Base-by-base conservation (phyloP, 2,329 filamentous ascomycete species). In the Colletotrichum lentis region DNA sequence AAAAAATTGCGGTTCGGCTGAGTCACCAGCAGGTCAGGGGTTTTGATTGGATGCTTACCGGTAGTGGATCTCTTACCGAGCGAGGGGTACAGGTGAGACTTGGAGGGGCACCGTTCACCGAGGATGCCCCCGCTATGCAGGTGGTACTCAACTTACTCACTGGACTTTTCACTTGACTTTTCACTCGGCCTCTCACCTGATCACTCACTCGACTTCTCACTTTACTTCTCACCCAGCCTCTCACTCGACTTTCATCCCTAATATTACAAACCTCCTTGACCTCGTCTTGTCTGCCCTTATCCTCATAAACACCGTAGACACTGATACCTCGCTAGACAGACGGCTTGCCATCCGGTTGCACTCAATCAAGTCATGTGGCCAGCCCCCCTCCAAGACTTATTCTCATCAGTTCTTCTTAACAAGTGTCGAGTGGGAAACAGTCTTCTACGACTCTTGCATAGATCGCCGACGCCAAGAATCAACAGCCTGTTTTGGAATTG, bases 1-100 rank as follows among this genome's bases (percentile, higher is more conserved):
- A 64, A 67, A 63, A 66, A 68, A 66, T 68, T 65, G 66, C 62
- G 37, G 62, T 52, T 27, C 47, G 35, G 39, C 61, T 69, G 66
- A 69, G 47, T 69, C 66, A 69, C 66, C 24, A 24, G 37, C 41
- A 11, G 6, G 52, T 50, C 56, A 24, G 62, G 7, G 0, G 2
- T 1, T 55, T 0, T 20, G 24, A 53, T 69, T 69, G 66, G 66
- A 3, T 35, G 3, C 24, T 41, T 5, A 65, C 49, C 41, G 50
- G 18, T 3, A 1, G 10, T 16, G 7, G 18, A 20, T 6, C 1
- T n/a, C 12, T 56, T 18, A 66, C 66, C 55, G 55, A 20, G 2
- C 22, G 66, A 68, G 66, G 65, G 66, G 65, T 60, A 37, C 0
- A 14, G 43, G 62, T 65, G 54, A 55, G 43, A 35, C 43, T 10